phyloP scores from a whole-genome alignment of 1,284 basidiomycete species.

The Apiotrichum akiyoshidainum region DNA sequence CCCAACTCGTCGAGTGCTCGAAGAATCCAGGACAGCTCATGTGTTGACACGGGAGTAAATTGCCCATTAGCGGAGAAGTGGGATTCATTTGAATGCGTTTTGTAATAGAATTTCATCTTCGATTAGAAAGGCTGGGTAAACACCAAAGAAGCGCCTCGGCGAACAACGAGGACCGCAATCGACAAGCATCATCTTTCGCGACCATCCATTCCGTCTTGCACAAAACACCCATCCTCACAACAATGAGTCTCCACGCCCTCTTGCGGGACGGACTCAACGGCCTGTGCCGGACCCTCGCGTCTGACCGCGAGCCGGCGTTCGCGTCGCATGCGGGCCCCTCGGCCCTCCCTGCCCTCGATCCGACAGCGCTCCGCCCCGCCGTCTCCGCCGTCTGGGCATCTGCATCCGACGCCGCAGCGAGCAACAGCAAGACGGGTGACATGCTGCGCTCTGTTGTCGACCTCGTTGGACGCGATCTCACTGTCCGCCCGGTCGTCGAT shows the following conservation, averaged over 20 bases:
- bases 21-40: background rate
- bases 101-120: background rate
- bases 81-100: background rate
- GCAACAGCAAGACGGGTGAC: conserved; percentile 18
- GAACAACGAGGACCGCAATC: background rate
- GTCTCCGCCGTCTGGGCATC: conserved; percentile 43
- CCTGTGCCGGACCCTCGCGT: background rate
- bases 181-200: background rate
- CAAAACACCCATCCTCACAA: background rate
- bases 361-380: conserved; percentile 35
- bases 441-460: conserved; percentile 35
- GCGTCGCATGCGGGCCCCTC: background rate
- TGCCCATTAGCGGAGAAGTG: background rate
- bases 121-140: background rate
- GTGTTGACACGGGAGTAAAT: conserved; percentile 5
- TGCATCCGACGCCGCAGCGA: background rate
- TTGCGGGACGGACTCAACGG: background rate
- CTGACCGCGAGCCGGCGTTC: background rate
- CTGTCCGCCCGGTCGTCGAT: conserved; percentile 26
- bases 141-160: background rate
- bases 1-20: background rate
- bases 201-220: background rate
- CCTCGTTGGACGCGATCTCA: conserved; percentile 37
- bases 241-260: background rate
- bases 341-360: background rate